Base-by-base conservation (phyloP, 225 moss, liverwort and hornwort species). In the Polytrichum commune region DNA sequence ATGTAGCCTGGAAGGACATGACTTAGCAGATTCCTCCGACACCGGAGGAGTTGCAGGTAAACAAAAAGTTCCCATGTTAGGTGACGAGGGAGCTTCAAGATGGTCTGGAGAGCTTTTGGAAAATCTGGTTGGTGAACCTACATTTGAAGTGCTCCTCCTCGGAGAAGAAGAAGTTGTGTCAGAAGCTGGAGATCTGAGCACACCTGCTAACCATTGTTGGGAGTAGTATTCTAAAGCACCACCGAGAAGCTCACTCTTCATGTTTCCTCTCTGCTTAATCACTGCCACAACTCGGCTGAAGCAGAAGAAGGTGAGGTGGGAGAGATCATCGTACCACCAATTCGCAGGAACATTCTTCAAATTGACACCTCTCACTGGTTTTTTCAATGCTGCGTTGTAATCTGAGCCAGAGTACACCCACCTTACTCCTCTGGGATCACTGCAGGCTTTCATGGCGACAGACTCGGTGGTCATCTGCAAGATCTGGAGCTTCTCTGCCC, bases 281-380 rank as follows among this genome's bases (percentile, higher is more conserved):
- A 90, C 91, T 25, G 86, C 65, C 33, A 91, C 81, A 16, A 96
- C 86, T 75, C 89, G 78, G 2, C 78, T 66, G 77, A 91, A 93
- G 75, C 88, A 96, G 29, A 74, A 78, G 55, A 91, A 75, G 19
- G 86, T 86, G 7, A 96, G 81, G 3, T 86, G 82, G 4, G 85
- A 87, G 69, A 93, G 80, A 53, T 96, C 95, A 65, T 91, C 86
- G 66, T 88, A 69, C 95, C 95, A 96, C 95, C 95, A 96, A 54
- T 91, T 87, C 54, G 35, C 74, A n/a, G 86, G 88, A 26, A 83
- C 84, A n/a, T 80, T 83, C 23, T 77, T 76, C 8, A 77, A 53
- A 7, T 60, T 26, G 0, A 69, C 53, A 7, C 64, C 67, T 62
- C 69, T 69, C 25, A 69, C 29, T 1, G 55, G 8, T 53, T n/a